Evolutionary conservation across 495 filamentous ascomycete genomes (phyloP), one percentile per base, ranked within the genome.

Genomic region (Penicillium roqueforti): DNA sequence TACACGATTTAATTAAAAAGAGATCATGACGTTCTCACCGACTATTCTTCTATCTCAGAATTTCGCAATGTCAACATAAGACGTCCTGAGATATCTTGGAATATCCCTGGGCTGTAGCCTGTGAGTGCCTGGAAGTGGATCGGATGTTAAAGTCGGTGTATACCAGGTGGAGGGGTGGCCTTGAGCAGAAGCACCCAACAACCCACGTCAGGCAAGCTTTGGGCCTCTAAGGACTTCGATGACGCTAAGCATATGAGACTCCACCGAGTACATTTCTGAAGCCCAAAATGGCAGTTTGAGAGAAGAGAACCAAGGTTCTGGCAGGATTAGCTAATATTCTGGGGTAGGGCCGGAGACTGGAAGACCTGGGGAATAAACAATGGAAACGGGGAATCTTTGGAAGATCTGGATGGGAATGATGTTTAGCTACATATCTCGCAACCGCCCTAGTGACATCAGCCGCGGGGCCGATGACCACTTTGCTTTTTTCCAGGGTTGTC

Each of bases 391-490:
- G n/a, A n/a, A n/a, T n/a, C n/a, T n/a, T n/a, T n/a, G n/a, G n/a
- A n/a, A n/a, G n/a, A n/a, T n/a, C n/a, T n/a, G n/a, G n/a, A n/a
- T n/a, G n/a, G n/a, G n/a, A n/a, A n/a, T n/a, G n/a, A n/a, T n/a
- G n/a, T n/a, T n/a, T n/a, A n/a, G n/a, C n/a, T n/a, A n/a, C n/a
- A n/a, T n/a, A n/a, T n/a, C n/a, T n/a, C n/a, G n/a, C n/a, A n/a
- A n/a, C n/a, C n/a, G n/a, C 19, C 10, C 4, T 20, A 50, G 54
- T 63, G 60, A 63, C 60, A 63, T 63, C 60, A 63, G 60, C 23
- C 46, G 59, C 51, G 56, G 56, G 60, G 49, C 56, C 56, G 54
- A 58, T 47, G 54, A 58, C 43, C 57, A 40, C 40, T 48, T 29
- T 42, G 54, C n/a, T 50, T 28, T 55, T 49, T n/a, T n/a, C n/a